Evolutionary conservation across 2,329 filamentous ascomycete genomes (phyloP), one percentile per base, ranked within the genome.

Genomic region (Endocalyx cinctus): DNA sequence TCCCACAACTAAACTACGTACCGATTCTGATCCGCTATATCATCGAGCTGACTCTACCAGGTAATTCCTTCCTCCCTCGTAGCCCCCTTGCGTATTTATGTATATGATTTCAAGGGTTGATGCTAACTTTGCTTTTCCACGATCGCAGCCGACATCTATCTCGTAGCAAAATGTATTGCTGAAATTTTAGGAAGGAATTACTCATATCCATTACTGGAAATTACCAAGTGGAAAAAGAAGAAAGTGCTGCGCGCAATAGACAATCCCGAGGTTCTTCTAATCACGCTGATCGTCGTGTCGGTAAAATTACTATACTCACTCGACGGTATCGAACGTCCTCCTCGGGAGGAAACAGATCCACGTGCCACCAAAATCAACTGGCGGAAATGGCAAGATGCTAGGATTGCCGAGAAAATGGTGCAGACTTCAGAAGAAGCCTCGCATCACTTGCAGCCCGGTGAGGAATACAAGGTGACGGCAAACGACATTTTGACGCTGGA

Each of bases 271-370:
- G 66, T 85, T 5, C 74, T 84, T 27, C 63, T 96, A 1, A 67
- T 87, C 35, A 70, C 80, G 4, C 64, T 87, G 4, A 58, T 95
- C 4, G 66, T 95, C 3, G 70, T 94, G 11, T 78, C 84, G 4
- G 79, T 83, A 4, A 96, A 96, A 49, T 58, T 95, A 3, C 67
- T 84, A 14, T 88, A 87, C 48, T 87, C 90, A 0, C 77, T 95
- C 27, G 78, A 87, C 48, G 63, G 66, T 15, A 50, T 70, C 10
- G 57, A 66, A 33, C 66, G 80, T 26, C 64, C 67, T 6, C 45
- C 72, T 70, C 6, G 58, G 52, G 22, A 67, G 65, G 44, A 63
- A 11, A 61, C 64, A 8, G 81, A 86, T 37, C 72, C 79, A 2
- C 67, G 76, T 11, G 66, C 66, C 4, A 59, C 79, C n/a, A 58